Evolutionary conservation across 768 basidiomycete genomes (phyloP), one percentile per base, ranked within the genome.

Genomic region (Boletus rufocinnamomeus): DNA sequence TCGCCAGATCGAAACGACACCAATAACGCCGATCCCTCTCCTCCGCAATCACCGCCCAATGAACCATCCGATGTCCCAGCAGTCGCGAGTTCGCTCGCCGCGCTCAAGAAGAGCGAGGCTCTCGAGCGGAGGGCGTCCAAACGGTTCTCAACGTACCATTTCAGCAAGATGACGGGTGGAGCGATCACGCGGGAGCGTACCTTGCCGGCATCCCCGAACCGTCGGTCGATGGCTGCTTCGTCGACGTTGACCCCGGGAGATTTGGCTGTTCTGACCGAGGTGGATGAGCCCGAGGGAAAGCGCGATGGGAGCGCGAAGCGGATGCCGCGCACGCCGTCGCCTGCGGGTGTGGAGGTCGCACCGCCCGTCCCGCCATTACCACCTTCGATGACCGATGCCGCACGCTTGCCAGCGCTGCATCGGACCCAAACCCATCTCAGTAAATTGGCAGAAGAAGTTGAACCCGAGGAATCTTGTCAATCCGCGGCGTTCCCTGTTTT

Each of bases 41-140:
- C 79, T 47, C 75, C 75, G 32, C 66, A 66, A 43, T 72, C 74
- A 5, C 72, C 81, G 9, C 76, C 79, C 21, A 68, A 74, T 2
- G 76, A 76, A 2, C 57, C 66, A 25, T 57, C 78, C n/a, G 77
- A 80, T 35, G 72, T 77, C 14, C 87, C 89, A 38, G 88, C 83
- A 0, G 84, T 91, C 27, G 90, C 89, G 52, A 84, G 84, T 66
- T 89, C 92, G 6, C 81, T 98, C 11, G 93, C 92, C 8, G 94
- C 94, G 9, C 80, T 99, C 47, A 89, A 95, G 74, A 86, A 89
- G 66, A 87, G 84, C 51, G 94, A 95, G 63, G 82, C 86, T 1
- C 82, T 98, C 40, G 93, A 95, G 66, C 85, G 96, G 23, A 82
- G 96, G 47, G 96, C 96, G 19, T 95, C 92, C 23, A 98, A 98